Evolutionary conservation across 495 filamentous ascomycete genomes (phyloP).

Genomic region (Massariosphaeria phaeospora): DNA sequence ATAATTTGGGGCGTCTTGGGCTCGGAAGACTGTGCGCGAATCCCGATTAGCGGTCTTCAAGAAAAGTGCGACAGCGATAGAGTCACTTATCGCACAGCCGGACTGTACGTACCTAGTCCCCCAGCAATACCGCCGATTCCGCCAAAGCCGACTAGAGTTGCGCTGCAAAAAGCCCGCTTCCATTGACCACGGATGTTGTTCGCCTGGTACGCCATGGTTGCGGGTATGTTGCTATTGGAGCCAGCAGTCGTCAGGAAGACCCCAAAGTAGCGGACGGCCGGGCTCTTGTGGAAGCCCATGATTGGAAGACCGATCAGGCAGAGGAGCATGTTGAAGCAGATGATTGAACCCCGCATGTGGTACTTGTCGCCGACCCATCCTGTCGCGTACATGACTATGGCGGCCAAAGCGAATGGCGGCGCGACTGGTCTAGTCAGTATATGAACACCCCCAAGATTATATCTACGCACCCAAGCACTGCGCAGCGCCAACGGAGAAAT

Average conservation of each 20-base stretch:
- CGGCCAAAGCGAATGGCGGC: conserved; percentile 43
- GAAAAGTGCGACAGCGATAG: too few relatives aligned
- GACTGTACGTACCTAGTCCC: too few relatives aligned
- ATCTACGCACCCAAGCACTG: conserved; percentile 40
- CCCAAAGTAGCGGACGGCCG: conserved; percentile 56
- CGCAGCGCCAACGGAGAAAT: conserved; percentile 42
- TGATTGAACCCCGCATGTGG: conserved; percentile 50
- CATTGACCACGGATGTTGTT: conserved; percentile 39
- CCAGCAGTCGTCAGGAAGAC: conserved; percentile 61
- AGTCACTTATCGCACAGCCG: too few relatives aligned
- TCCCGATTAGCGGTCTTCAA: too few relatives aligned
- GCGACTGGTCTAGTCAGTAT: conserved; percentile 29
- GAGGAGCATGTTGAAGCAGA: conserved; percentile 52
- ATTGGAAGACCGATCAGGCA: conserved; percentile 49
- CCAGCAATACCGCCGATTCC: conserved; percentile 38
- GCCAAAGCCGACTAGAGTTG: conserved; percentile 36
- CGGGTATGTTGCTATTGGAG: conserved; percentile 59
- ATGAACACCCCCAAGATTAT: too few relatives aligned
- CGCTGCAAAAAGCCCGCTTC: conserved; percentile 38
- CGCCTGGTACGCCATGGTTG: conserved; percentile 39
- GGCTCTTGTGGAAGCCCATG: conserved; percentile 49
- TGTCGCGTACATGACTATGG: conserved; percentile 41
- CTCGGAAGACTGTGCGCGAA: conserved; percentile 36
- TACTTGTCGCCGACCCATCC: conserved; percentile 56
- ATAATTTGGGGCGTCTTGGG: conserved; percentile 31